Base-by-base conservation (phyloP, 768 basidiomycete genomes). In the Astraeus odoratus region DNA sequence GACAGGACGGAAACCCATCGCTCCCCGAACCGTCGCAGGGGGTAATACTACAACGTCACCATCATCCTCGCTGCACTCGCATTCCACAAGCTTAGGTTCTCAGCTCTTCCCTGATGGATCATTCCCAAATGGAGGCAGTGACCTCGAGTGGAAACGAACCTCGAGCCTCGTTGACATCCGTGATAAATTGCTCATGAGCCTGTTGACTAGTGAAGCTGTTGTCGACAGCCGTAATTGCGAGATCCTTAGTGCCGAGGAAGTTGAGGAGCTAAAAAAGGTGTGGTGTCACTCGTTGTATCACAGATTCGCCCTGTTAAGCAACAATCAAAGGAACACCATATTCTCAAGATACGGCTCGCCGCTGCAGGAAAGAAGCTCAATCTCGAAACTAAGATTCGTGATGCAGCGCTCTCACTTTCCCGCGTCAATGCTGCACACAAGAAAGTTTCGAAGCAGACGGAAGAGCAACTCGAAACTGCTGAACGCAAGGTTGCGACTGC, bases 151-250 rank as follows among this genome's bases (percentile, higher is more conserved):
- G 64, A 74, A 74, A 51, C 70, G 70, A 16, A 56, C 67, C 9
- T 75, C 75, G 7, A 66, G 59, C 7, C 50, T 67, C 38, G 61
- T 76, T 44, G 81, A 78, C 50, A 78, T 77, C 13, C 75, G 83
- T 36, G 92, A 96, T 55, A 88, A 93, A 50, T 75, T 98, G 37
- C 74, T 97, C 51, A 76, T 96, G 60, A 87, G 86, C 60, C 74
- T 99, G 31, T 69, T 98, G 51, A 87, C 93, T 33, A 92, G 92
- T 44, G 92, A 97, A 65, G 95, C 95, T 4, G 79, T 89, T 33
- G 82, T 97, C n/a, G 92, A 97, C 56, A 88, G 88, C 56, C 80
- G 86, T 24, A 79, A 80, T 36, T 88, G 78, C 58, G 80, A 83
- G 43, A 82, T 96, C 18, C 70, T 94, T 35, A 77, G 74, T 43